Base-by-base conservation (phyloP, 192 early-diverging fungal species). In the Backusella tarrabulga region DNA sequence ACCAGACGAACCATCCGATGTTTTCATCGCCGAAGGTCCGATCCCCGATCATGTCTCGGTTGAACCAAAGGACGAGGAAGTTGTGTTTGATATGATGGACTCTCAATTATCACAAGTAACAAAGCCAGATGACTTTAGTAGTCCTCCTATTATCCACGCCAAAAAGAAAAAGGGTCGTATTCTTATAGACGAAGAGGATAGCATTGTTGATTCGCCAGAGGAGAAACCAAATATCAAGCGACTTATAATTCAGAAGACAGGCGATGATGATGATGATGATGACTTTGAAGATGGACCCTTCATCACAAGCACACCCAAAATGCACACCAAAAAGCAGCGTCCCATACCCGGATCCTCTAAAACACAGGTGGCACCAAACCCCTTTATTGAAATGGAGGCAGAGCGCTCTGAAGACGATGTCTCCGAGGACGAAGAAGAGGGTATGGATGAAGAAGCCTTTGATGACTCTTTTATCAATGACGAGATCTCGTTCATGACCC, bases 401-500 rank as follows among this genome's bases (percentile, higher is more conserved):
- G 38, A 83, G 34, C 77, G 76, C 23, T 82, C 79, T 15, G 66
- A 68, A 2, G 84, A 84, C 46, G 78, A 56, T 15, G 15, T 63
- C 23, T 29, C 56, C 23, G 66, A 56, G 0, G 84, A 84, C 38
- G 78, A 56, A 4, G 79, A 76, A 21, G 74, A 73, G 29, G 84
- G 77, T 14, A 50, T 32, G 2, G 32, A 68, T 6, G 79, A 83
- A 14, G 77, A 83, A 11, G 78, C 75, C n/a, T 34, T 63, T 5
- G 38, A 68, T n/a, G 63, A 46, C 6, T 89, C 87, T 15, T 80
- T 89, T 67, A 86, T 87, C n/a, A 77, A 82, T 67, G 84, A 87
- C 50, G 82, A 77, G 21, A 75, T 73, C 23, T 72, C 71, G 19
- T 19, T 26, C 19, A 34, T 72, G 29, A 46, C 71, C 14, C 17